Evolutionary conservation across 2,329 filamentous ascomycete genomes (phyloP), one percentile per base, ranked within the genome.

Genomic region (Ascochyta viciae-villosae): DNA sequence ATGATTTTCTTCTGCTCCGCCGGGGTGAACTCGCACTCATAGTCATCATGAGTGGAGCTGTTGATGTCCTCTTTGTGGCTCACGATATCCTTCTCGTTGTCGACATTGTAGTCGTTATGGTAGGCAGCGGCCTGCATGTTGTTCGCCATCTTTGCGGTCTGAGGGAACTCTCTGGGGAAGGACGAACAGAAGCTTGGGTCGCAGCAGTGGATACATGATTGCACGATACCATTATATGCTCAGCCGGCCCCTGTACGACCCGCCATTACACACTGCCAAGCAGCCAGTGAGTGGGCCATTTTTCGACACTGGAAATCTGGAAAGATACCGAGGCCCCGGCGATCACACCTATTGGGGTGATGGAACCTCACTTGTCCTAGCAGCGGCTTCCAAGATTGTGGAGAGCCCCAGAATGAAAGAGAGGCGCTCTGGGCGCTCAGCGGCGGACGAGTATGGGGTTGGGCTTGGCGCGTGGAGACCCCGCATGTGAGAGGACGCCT

Each of bases 1-100:
- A 92, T 85, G 66, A 95, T 90, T 38, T 77, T 82, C 70, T 80
- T 85, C 76, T 89, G 84, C 75, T 94, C 87, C 16, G 80, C 75
- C 0, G 81, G 80, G 0, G 84, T 82, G 74, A 88, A 87, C 40
- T 76, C 74, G 51, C 65, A 68, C 56, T 71, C 71, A 43, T 68
- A 72, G 15, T 63, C 67, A 42, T 62, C 66, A 10, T 69, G 60
- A 19, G 61, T 62, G 8, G 65, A 68, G 34, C 33, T 47, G 24
- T 66, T 58, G 42, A 69, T 47, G 10, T 75, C 67, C 43, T 72
- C 69, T 38, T 60, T 65, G 35, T 66, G 56, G 6, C 58, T 46
- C 12, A 55, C 57, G 3, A 55, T 46, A 4, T 57, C 45, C 54
- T 74, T 72, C 58, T 74, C 66, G 29, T 65, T 45, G 33, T 68